A percentile compares a stretch with the other conserved stretches of the same genome.
Evolutionary conservation across 495 filamentous ascomycete genomes (phyloP).

Genomic region (Aspergillus bridgeri): DNA sequence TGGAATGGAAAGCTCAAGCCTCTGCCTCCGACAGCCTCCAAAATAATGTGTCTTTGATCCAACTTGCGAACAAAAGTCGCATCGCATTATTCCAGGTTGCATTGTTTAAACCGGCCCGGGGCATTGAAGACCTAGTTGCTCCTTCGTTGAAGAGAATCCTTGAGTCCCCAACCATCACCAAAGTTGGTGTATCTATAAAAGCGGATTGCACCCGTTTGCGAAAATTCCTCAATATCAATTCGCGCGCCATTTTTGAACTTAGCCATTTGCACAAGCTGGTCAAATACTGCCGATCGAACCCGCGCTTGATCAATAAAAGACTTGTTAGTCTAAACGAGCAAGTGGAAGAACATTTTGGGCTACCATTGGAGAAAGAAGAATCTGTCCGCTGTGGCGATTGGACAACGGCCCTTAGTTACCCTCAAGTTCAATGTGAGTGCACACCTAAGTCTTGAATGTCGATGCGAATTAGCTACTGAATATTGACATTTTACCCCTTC

Average conservation of each 20-base stretch:
- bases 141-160: constrained; percentile 67
- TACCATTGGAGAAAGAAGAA: constrained; percentile 73
- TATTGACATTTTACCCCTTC: not conserved
- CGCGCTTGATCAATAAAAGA: constrained; percentile 58
- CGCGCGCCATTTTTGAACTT: constrained; percentile 70
- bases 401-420: constrained; percentile 53
- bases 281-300: constrained; percentile 52
- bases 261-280: constrained; percentile 76
- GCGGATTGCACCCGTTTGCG: constrained; percentile 69
- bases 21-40: constrained; percentile 44
- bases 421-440: constrained; percentile 70
- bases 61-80: constrained; percentile 74
- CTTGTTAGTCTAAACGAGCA: constrained; percentile 64
- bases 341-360: constrained; percentile 64
- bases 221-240: constrained; percentile 60
- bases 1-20: constrained; percentile 72
- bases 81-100: constrained; percentile 81
- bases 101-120: constrained; percentile 46
- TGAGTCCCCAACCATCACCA: constrained; percentile 65
- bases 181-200: constrained; percentile 74
- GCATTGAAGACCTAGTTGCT: constrained; percentile 54
- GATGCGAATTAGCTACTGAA: not conserved
- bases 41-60: constrained; percentile 71
- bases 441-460: not conserved
- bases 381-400: constrained; percentile 71